Base-by-base conservation (phyloP, 192 early-diverging fungal species). In the Umbelopsis sp. region DNA sequence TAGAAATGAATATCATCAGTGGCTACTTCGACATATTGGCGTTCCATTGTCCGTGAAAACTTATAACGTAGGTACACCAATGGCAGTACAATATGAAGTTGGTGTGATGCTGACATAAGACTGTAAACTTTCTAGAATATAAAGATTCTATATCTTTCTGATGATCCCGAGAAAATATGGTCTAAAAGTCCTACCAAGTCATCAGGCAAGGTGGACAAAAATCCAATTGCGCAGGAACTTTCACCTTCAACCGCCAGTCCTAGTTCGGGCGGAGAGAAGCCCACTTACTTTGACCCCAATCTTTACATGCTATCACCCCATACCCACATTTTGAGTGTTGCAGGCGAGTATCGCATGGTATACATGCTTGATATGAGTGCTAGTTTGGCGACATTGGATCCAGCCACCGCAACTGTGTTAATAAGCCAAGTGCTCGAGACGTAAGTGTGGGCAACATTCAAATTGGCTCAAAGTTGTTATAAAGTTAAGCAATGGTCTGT, bases 331-430 rank as follows among this genome's bases (percentile, higher is more conserved):
- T 76, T 85, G 33, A 81, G 82, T 8, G 70, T 91, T 52, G 77
- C 82, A 48, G 75, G 75, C 27, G 81, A 90, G 69, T 87, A 91
- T 71, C 76, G 89, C 1, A 69, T 91, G 11, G 86, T 90, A 3
- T 88, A 91, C 71, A 75, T 92, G 20, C 81, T 93, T 33, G 92
- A 93, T 71, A 76, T 88, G 18, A 86, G 80, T 11, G 85, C 91
- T 2, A 89, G 87, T 67, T 82, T 93, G 71, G 80, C 87, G 16
- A 83, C 86, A 10, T 79, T 85, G 8, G 82, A 85, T 51, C 78
- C 78, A 20, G 71, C 66, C 2, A 69, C 71, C 20, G 74, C 65
- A 45, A 51, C 78, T n/a, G 75, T 84, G 11, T 65, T 87, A 25
- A 80, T 87, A 65, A 75, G 75, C 21, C 74, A 85, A 51, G 86